Evolutionary conservation across 2,329 filamentous ascomycete species (phyloP), one percentile per base, ranked within the genome.

Genomic region (Cytospora paraplurivora): DNA sequence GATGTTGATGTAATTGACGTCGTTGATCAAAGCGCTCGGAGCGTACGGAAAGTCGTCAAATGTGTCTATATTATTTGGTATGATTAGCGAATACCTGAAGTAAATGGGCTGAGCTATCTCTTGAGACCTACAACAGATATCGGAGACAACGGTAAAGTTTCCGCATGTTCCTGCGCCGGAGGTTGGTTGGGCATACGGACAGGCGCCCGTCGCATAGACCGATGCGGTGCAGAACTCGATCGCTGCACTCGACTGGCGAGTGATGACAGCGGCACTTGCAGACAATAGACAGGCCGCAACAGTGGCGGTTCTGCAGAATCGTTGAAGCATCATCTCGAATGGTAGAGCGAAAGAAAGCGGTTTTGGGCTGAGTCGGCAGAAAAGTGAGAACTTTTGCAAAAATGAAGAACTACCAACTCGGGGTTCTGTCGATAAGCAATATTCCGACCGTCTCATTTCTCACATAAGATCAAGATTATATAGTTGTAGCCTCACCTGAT

Each of bases 171-270:
- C 62, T 19, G 62, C 27, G 1, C 62, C 62, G 15, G 57, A 59
- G 1, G 62, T 64, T n/a, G 62, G 62, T 27, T 61, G 38, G 6
- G 62, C 62, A 33, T 64, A 64, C 1, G 62, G 62, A 32, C 62
- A 64, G 12, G 52, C 62, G 1, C 62, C 62, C 1, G 56, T 56
- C 21, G 56, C 38, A 57, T 64, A 64, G 8, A 34, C 21, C 8
- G 62, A 47, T 21, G 33, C 44, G 2, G 56, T 61, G 51, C 62
- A 64, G 44, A 64, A 61, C 34, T 64, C 11, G 7, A 64, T 64
- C 19, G 49, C 50, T 38, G 55, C 47, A 3, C 38, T 37, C 17
- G 19, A 52, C 11, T 44, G 33, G 21, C 56, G 51, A 21, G 56
- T 56, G 1, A 63, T 17, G 33, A n/a, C 51, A 0, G 32, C 33